Percentiles rank a stretch among this genome's conserved stretches.
These are phyloP conservation scores for Tieghemiomyces parasiticus DNA, from an alignment of 192 early-diverging fungal genomes.

Conservation along the genomic window DNA sequence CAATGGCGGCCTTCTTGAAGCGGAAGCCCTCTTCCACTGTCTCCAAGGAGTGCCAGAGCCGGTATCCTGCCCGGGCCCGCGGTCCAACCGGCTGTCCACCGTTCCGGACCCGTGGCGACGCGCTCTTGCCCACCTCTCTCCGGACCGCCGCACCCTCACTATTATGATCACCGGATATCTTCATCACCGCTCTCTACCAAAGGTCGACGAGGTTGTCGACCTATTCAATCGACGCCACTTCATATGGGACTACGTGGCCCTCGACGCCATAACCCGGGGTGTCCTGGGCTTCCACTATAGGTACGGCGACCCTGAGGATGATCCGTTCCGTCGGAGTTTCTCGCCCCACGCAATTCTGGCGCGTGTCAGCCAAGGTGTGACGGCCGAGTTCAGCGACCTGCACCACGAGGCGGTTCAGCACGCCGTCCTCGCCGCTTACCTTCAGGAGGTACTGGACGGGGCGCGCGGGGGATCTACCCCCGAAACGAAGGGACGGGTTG, in stretches of 20 bases:
- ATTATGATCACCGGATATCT: background rate
- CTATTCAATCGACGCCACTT: background rate
- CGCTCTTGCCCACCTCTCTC: background rate
- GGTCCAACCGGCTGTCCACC: background rate
- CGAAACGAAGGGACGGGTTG: too few relatives aligned
- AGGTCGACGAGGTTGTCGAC: background rate
- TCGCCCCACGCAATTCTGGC: too few relatives aligned
- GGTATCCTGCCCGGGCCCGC: background rate
- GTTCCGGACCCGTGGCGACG: background rate
- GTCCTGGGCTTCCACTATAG: background rate
- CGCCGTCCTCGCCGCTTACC: background rate
- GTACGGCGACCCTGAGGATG: background rate
- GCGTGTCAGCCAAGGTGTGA: background rate
- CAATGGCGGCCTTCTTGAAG: background rate
- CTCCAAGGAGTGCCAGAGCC: background rate
- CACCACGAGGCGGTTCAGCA: background rate
- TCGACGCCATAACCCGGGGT: background rate
- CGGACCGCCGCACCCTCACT: background rate
- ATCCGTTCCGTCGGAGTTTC: background rate
- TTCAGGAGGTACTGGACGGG: background rate
- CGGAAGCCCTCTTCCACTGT: background rate
- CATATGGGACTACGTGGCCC: background rate
- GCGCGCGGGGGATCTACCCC: background rate
- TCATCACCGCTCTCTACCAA: background rate
- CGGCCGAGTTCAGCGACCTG: background rate